These are phyloP conservation scores for Trichoderma semiorbis DNA, from an alignment of 2,329 filamentous ascomycete genomes.

Conservation along the genomic window DNA sequence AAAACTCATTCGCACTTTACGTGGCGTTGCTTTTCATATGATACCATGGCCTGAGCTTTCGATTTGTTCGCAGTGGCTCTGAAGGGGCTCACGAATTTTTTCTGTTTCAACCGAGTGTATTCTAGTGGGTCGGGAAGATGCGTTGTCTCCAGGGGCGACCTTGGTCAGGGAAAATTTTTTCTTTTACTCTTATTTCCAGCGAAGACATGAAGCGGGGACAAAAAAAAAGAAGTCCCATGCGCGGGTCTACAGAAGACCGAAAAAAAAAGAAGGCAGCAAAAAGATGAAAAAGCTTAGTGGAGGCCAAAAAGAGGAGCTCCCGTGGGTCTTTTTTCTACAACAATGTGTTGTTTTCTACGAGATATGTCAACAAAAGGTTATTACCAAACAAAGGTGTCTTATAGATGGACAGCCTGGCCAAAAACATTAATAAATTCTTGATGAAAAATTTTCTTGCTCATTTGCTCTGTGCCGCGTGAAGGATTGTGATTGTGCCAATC, in stretches of 20 bases:
- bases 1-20: conserved; percentile 15
- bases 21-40: conserved; percentile 19
- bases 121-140: conserved; percentile 18
- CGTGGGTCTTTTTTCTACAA: conserved; percentile 13
- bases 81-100: conserved; percentile 5
- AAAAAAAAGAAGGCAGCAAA: conserved; percentile 3
- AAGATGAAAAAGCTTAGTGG: conserved; percentile 1
- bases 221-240: background rate
- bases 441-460: background rate
- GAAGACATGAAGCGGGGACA: conserved; percentile 16
- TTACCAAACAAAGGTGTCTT: conserved; percentile 8
- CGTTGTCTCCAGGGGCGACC: conserved; percentile 20
- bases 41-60: conserved; percentile 20
- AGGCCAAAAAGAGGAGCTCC: conserved; percentile 18
- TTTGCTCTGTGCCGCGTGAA: background rate
- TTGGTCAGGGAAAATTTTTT: conserved; percentile 15
- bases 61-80: background rate
- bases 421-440: conserved; percentile 19
- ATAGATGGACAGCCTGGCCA: conserved; percentile 5
- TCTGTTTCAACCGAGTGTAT: conserved; percentile 9
- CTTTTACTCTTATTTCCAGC: background rate
- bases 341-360: conserved; percentile 10
- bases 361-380: conserved; percentile 13
- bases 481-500: background rate
- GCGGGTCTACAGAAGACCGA: conserved; percentile 10